Evolutionary conservation across 352 stramenopile species (phyloP).

Genomic region (Pythium coloratum): DNA sequence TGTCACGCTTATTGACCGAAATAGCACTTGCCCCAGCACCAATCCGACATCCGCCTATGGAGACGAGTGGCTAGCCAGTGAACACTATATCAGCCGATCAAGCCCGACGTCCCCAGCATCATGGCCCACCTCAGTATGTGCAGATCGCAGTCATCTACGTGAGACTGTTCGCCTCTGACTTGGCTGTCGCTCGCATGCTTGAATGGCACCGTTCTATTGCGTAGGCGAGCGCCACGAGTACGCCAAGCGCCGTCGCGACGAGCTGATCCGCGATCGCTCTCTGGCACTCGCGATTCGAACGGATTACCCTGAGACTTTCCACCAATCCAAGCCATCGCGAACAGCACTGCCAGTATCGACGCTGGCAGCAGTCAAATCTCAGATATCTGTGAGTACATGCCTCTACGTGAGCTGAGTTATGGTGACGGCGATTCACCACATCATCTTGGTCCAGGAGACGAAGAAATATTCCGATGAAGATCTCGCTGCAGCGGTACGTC

Average conservation of each 20-base stretch:
- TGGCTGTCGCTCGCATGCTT: background rate
- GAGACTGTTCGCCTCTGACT: background rate
- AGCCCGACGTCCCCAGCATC: background rate
- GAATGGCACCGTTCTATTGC: background rate
- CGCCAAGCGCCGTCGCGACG: constrained; percentile 45
- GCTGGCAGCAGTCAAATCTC: background rate
- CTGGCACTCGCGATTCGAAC: constrained; percentile 44
- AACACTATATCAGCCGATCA: background rate
- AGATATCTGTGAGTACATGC: background rate
- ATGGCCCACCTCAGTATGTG: constrained; percentile 1
- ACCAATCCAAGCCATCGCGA: constrained; percentile 16
- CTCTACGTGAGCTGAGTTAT: background rate
- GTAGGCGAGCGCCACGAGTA: constrained; percentile 61
- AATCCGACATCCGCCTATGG: background rate
- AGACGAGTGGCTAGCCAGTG: background rate
- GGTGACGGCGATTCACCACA: background rate
- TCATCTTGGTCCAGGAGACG: constrained; percentile 5
- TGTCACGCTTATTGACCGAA: background rate
- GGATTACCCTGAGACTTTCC: constrained; percentile 43
- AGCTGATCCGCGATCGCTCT: constrained; percentile 48
- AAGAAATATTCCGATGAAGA: constrained; percentile 24
- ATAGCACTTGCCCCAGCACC: background rate
- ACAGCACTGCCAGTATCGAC: background rate
- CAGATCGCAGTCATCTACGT: background rate
- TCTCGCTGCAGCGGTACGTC: constrained; percentile 22